Conservation (phyloP, 495 filamentous ascomycete species). For the Talaromyces trachyspermus region DNA sequence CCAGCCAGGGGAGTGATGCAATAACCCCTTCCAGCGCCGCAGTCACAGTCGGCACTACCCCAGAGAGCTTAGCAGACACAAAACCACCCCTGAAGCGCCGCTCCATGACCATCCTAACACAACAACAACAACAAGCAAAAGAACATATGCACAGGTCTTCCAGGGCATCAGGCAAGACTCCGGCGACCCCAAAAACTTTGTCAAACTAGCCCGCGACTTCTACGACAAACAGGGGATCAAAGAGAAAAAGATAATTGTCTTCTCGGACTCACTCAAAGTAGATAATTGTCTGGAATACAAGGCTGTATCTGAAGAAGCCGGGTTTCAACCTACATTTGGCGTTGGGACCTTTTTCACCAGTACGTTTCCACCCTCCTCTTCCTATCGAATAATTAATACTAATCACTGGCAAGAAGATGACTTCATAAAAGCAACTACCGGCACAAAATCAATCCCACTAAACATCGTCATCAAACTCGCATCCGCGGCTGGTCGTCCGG, state of each 20-base stretch:
- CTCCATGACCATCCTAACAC: constrained; percentile 9
- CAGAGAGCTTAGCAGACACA: constrained; percentile 22
- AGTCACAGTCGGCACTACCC: constrained; percentile 17
- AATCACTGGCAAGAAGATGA: constrained; percentile 50
- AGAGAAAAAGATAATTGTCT: constrained; percentile 88
- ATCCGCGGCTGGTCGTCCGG: constrained; percentile 71
- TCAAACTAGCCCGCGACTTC: constrained; percentile 77
- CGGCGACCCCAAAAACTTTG: constrained; percentile 76
- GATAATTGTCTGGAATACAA: constrained; percentile 89
- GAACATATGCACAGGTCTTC: constrained; percentile 79
- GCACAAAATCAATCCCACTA: constrained; percentile 80
- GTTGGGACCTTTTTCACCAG: constrained; percentile 93
- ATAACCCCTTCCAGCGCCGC: constrained; percentile 24
- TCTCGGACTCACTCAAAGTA: constrained; percentile 90
- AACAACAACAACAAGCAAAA: constrained; percentile 7
- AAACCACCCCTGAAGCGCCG: constrained; percentile 21
- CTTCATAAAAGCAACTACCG: constrained; percentile 57
- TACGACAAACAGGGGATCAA: constrained; percentile 70
- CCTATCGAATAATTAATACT: neutral
- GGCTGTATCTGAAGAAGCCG: constrained; percentile 64
- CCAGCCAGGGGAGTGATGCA: constrained; percentile 24
- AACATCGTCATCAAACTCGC: constrained; percentile 98
- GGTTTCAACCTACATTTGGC: constrained; percentile 80
- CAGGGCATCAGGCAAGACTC: constrained; percentile 90
- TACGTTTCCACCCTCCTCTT: constrained; percentile 22